Evolutionary conservation across 169 alveolate species (phyloP).

Genomic region (Cytauxzoon felis): DNA sequence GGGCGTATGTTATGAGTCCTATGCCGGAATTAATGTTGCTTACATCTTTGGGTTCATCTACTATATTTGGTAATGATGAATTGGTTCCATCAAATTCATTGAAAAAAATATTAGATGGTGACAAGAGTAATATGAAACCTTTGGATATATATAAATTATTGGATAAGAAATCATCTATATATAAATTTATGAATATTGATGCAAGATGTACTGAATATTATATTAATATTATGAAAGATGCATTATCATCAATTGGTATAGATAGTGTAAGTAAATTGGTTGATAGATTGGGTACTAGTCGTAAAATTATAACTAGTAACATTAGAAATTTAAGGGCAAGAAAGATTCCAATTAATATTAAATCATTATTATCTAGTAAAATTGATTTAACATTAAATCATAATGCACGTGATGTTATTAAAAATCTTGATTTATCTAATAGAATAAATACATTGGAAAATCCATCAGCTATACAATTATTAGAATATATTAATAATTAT

Average conservation of each 20-base stretch:
- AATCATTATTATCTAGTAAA: background rate
- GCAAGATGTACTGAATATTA: background rate
- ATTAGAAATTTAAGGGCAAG: background rate
- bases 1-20: background rate
- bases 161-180: constrained; percentile 1
- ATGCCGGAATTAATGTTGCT: background rate
- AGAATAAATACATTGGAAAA: background rate
- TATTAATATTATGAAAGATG: constrained; percentile 10
- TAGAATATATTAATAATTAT: background rate
- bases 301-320: background rate
- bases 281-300: background rate
- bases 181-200: background rate
- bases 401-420: background rate
- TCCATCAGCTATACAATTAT: background rate
- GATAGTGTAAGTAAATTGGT: constrained; percentile 22
- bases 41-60: background rate
- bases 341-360: background rate
- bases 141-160: background rate
- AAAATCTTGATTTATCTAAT: background rate
- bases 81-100: background rate
- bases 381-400: background rate
- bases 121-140: background rate
- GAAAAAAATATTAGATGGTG: background rate
- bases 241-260: constrained; percentile 18
- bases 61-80: background rate